phyloP scores from a whole-genome alignment of 1,139 yeast genomes.

The Pichia sp. region DNA sequence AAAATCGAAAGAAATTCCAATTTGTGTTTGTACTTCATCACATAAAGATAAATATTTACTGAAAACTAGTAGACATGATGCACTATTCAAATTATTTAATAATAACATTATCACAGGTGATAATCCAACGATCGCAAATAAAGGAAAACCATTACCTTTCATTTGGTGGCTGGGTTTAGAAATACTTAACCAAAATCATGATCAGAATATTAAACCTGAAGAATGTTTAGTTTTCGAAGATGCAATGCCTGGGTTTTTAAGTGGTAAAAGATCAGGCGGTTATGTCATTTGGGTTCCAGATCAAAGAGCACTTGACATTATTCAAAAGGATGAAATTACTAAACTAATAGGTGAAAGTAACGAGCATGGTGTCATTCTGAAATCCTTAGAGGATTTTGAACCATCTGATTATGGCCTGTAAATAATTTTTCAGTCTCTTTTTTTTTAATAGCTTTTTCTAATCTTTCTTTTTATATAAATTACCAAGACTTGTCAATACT shows the following conservation, averaged over 20 bases:
- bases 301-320: slow-evolving; percentile 38
- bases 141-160: slow-evolving; percentile 91
- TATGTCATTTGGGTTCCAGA: slow-evolving; percentile 92
- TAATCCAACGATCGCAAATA: slow-evolving; percentile 70
- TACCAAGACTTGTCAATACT: too few relatives aligned
- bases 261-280: slow-evolving; percentile 80
- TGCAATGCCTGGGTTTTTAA: slow-evolving; percentile 81
- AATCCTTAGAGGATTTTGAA: slow-evolving; percentile 50
- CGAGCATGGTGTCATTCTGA: slow-evolving; percentile 51
- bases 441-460: too few relatives aligned
- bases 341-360: slow-evolving; percentile 35
- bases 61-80: slow-evolving; percentile 63
- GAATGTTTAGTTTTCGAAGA: slow-evolving; percentile 93
- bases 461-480: too few relatives aligned
- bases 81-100: slow-evolving; percentile 58
- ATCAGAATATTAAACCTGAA: slow-evolving; percentile 49
- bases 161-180: slow-evolving; percentile 79
- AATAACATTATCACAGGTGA: slow-evolving; percentile 80
- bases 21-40: slow-evolving; percentile 92
- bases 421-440: too few relatives aligned
- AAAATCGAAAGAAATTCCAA: slow-evolving; percentile 49
- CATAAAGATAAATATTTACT: slow-evolving; percentile 48
- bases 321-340: slow-evolving; percentile 36
- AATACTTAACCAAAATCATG: slow-evolving; percentile 20
- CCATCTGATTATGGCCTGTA: slow-evolving; percentile 40